Evolutionary conservation across 306 rosid genomes (phyloP).

Genomic region (Ziziphus jujuba): DNA sequence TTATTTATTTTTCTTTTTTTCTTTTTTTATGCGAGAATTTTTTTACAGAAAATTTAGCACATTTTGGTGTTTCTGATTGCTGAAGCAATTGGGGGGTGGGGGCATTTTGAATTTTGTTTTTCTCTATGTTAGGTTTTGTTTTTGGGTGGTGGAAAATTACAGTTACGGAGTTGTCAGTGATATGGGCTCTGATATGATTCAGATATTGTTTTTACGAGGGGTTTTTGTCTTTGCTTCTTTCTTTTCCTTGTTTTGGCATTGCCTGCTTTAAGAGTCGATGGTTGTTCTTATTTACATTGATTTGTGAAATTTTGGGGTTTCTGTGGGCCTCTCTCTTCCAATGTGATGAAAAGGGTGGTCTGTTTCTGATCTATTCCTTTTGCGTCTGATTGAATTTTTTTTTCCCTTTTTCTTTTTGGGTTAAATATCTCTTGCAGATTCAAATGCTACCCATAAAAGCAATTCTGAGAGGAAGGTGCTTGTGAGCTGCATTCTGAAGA

Average conservation of each 20-base stretch:
- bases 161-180: slow-evolving; percentile 9
- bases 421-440: neutral
- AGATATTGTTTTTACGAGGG: neutral
- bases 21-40: neutral
- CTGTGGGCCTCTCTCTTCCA: slow-evolving; percentile 7
- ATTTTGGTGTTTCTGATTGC: slow-evolving; percentile 25
- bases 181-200: slow-evolving; percentile 3
- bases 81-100: neutral
- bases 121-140: neutral
- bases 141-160: neutral
- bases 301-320: slow-evolving; percentile 16
- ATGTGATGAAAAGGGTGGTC: neutral
- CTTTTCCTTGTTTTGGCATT: slow-evolving; percentile 33
- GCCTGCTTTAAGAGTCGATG: slow-evolving; percentile 27
- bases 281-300: neutral
- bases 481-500: slow-evolving; percentile 19
- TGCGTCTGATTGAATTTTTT: slow-evolving; percentile 15
- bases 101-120: neutral
- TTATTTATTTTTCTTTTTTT: neutral
- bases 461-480: neutral
- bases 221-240: slow-evolving; percentile 18
- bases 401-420: slow-evolving; percentile 7
- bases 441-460: neutral
- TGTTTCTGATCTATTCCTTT: slow-evolving; percentile 18
- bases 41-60: slow-evolving; percentile 1